These are phyloP conservation scores for Talaromyces liani DNA, from an alignment of 495 filamentous ascomycete genomes.

Conservation along the genomic window DNA sequence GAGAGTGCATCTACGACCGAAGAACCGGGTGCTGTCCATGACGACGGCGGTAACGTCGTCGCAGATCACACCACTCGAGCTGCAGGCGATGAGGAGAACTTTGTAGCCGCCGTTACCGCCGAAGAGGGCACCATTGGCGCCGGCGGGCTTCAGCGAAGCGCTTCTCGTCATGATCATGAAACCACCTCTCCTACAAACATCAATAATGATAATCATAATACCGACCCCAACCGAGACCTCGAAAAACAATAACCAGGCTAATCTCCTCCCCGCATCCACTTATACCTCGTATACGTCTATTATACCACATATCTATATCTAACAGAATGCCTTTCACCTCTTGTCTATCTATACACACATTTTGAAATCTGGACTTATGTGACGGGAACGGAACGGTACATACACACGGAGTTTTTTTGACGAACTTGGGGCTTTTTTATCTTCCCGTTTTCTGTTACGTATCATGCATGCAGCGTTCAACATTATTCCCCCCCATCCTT, in stretches of 20 bases:
- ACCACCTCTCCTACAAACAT: background rate
- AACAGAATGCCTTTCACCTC: background rate
- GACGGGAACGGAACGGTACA: background rate
- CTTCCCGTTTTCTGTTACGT: background rate
- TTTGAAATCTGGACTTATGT: background rate
- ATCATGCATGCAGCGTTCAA: background rate
- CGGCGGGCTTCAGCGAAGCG: conserved; percentile 1
- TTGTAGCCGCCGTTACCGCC: background rate
- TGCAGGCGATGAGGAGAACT: background rate
- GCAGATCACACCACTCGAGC: background rate
- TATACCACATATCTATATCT: background rate
- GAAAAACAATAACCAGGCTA: background rate
- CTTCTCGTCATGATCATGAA: background rate
- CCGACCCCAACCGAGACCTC: background rate
- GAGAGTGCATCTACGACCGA: background rate
- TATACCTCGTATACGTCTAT: background rate
- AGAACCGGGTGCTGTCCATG: background rate
- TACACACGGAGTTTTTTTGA: background rate
- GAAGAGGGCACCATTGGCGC: conserved; percentile 2
- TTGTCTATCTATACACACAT: background rate
- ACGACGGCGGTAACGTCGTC: background rate
- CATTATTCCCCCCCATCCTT: background rate
- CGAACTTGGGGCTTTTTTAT: too few relatives aligned
- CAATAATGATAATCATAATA: background rate
- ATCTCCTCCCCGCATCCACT: background rate